Base-by-base conservation (phyloP, 2,329 filamentous ascomycete genomes). In the Fusarium chlamydosporum region DNA sequence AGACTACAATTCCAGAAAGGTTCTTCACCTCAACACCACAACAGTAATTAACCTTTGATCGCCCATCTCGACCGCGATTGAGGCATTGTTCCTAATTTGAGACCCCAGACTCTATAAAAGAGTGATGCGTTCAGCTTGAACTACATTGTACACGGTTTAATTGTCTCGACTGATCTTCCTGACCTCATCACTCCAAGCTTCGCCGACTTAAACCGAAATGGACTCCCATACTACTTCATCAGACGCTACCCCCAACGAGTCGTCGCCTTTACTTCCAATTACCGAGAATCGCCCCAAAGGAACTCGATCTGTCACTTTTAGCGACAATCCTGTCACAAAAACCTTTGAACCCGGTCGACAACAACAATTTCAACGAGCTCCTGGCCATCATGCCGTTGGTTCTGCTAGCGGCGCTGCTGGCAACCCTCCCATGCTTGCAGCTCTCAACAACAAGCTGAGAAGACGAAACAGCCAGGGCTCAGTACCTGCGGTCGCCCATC, bases 401-500 rank as follows among this genome's bases (percentile, higher is more conserved):
- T 73, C 70, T 63, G 61, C 61, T 67, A 73, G 64, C 77, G 79
- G 61, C 76, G 71, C 78, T 76, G 71, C 78, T 69, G 74, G 78
- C 55, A 79, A 73, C 53, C 84, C 85, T 26, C 84, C 87, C 18
- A 90, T 92, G 79, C 87, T 97, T 26, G 89, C 93, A 7, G 88
- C 91, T 4, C 82, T 97, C 72, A 97, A 97, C 80, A 95, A 85
- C 85, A 97, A 94, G 80, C 85, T 97, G 46, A 90, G 93, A 56
- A 86, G 95, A 74, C 88, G 94, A 69, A 96, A 97, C 75, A 97
- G 93, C 79, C 91, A 93, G 74, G 91, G 92, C 18, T 79, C 77
- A 20, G 77, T 81, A 3, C 76, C 78, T 37, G 77, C 80, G 35
- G 71, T 79, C 37, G 72, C 76, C 27, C 73, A 80, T 35, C 76